A percentile compares a stretch with the other conserved stretches of the same genome.
Evolutionary conservation across 208 protist genomes (phyloP).

Genomic region (Tritrichomonas foetus): DNA sequence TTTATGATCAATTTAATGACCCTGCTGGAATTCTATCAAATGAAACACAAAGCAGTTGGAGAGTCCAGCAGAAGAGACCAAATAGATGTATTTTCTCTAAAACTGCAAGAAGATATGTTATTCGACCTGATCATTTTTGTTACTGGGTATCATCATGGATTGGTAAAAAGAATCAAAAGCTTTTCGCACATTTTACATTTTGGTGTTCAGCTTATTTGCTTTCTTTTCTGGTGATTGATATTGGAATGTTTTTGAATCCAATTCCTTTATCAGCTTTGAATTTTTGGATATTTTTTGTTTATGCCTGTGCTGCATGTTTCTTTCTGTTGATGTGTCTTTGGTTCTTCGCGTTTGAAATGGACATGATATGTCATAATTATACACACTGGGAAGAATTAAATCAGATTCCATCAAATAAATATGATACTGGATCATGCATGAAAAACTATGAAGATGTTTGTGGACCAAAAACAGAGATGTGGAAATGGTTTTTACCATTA

Average conservation of each 20-base stretch:
- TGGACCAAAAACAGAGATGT: no score
- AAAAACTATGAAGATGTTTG: not conserved
- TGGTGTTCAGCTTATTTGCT: not conserved
- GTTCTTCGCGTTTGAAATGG: not conserved
- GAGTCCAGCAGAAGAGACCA: not conserved
- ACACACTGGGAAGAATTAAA: not conserved
- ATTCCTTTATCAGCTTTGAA: no score
- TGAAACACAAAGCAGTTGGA: not conserved
- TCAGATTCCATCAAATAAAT: not conserved
- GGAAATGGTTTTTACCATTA: no score
- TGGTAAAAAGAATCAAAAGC: not conserved
- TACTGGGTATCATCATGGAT: not conserved
- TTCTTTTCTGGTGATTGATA: not conserved
- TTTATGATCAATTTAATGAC: not conserved
- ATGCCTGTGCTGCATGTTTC: not conserved
- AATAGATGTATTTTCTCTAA: not conserved
- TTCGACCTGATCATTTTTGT: slow-evolving; percentile 22
- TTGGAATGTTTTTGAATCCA: not conserved
- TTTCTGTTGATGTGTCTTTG: not conserved
- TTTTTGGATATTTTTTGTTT: not conserved
- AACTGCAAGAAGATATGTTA: not conserved
- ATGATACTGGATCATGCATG: not conserved
- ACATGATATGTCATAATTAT: not conserved
- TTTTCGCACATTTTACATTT: not conserved
- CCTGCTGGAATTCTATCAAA: not conserved